phyloP scores from a whole-genome alignment of 2,329 filamentous ascomycete genomes.

The Penicillium sp. region DNA sequence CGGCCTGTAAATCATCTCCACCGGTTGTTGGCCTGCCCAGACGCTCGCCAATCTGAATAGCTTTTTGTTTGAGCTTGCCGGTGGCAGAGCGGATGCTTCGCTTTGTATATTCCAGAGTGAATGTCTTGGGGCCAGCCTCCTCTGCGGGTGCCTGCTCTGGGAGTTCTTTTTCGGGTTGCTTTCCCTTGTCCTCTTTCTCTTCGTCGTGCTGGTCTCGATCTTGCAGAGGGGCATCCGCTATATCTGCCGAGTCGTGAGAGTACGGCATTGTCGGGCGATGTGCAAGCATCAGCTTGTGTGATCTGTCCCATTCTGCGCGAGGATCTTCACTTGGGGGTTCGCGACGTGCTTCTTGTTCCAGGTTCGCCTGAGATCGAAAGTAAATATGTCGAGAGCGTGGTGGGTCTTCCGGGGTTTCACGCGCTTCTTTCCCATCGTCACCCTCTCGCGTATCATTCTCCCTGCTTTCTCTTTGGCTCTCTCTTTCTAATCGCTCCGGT shows the following conservation, averaged over 20 bases:
- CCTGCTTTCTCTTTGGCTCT: background rate
- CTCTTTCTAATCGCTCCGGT: background rate
- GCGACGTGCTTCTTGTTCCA: slow-evolving; percentile 3
- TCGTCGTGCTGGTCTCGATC: slow-evolving; percentile 1
- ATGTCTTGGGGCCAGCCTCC: background rate
- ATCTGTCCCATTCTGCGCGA: slow-evolving; percentile 14
- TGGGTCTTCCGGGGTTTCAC: background rate
- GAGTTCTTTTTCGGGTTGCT: background rate
- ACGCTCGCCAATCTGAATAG: slow-evolving; percentile 17
- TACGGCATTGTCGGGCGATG: slow-evolving; percentile 25
- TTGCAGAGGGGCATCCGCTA: slow-evolving; percentile 26
- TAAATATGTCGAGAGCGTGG: slow-evolving; percentile 14
- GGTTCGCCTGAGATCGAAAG: slow-evolving; percentile 18
- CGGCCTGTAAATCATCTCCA: slow-evolving; percentile 32
- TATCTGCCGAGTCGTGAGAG: slow-evolving; percentile 30
- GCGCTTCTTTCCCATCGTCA: background rate
- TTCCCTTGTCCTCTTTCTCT: background rate
- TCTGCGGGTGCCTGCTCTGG: slow-evolving; percentile 8
- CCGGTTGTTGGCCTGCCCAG: slow-evolving; percentile 26
- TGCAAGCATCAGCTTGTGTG: slow-evolving; percentile 12
- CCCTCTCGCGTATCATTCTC: background rate
- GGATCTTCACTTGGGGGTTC: slow-evolving; percentile 8
- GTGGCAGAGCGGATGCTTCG: slow-evolving; percentile 4
- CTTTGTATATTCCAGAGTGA: background rate
- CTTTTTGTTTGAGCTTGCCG: slow-evolving; percentile 15